Percentiles rank a stretch among this genome's conserved stretches.
These are phyloP conservation scores for Puccinia hordei DNA, from an alignment of 1,284 basidiomycete species.

Conservation along the genomic window DNA sequence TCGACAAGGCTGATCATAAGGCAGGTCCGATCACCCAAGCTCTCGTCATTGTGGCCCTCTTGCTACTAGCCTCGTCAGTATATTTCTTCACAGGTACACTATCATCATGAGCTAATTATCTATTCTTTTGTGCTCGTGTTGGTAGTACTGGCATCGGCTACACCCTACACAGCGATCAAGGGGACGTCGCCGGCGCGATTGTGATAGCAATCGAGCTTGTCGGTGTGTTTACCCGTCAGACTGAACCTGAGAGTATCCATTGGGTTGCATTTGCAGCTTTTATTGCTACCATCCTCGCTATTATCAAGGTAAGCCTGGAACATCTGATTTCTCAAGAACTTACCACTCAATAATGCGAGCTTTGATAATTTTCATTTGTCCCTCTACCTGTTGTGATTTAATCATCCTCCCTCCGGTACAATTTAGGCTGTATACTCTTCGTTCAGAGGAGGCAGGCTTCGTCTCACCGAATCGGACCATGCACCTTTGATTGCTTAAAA, in stretches of 20 bases:
- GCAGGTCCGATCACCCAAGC: constrained; percentile 59
- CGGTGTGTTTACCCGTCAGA: constrained; percentile 39
- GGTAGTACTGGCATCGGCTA: constrained; percentile 59
- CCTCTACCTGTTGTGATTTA: not conserved
- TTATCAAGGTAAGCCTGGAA: constrained; percentile 24
- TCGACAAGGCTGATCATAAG: constrained; percentile 56
- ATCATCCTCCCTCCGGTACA: not conserved
- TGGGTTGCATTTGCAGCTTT: constrained; percentile 41
- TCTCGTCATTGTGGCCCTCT: constrained; percentile 59
- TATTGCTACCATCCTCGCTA: constrained; percentile 35
- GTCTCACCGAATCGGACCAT: constrained; percentile 35
- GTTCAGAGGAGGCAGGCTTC: constrained; percentile 40
- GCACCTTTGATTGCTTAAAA: constrained; percentile 45
- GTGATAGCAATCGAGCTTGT: constrained; percentile 52
- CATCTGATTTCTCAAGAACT: not conserved
- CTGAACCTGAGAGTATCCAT: constrained; percentile 37
- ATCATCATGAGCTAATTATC: not conserved
- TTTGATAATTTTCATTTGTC: not conserved
- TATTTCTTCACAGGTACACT: not conserved
- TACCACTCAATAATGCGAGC: not conserved
- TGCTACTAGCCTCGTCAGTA: constrained; percentile 58
- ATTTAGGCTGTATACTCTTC: constrained; percentile 33
- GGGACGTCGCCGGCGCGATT: constrained; percentile 60
- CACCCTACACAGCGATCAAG: constrained; percentile 57
- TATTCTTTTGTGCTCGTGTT: not conserved